These are phyloP conservation scores for Cladobotryum protrusum DNA, from an alignment of 2,329 filamentous ascomycete species.

Conservation along the genomic window DNA sequence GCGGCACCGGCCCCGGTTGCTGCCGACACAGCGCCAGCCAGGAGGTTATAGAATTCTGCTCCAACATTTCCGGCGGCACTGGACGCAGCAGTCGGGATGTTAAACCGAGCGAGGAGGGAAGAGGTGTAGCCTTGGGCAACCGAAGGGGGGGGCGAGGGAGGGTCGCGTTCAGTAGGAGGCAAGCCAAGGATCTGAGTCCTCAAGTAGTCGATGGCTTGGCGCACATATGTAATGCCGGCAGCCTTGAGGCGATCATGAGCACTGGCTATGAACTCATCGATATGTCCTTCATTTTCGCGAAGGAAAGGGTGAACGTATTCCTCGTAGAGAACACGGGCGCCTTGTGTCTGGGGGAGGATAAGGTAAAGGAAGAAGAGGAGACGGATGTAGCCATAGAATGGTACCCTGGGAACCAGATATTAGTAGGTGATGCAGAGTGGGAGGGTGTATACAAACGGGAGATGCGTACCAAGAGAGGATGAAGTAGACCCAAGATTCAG, in stretches of 20 bases:
- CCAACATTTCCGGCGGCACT: conserved; percentile 37
- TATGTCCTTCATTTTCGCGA: conserved; percentile 74
- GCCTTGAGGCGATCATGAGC: conserved; percentile 72
- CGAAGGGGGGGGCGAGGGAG: conserved; percentile 35
- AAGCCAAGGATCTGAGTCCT: conserved; percentile 75
- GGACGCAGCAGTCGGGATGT: conserved; percentile 61
- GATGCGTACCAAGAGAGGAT: conserved; percentile 67
- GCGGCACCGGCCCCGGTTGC: conserved; percentile 42
- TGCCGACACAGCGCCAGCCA: conserved; percentile 67
- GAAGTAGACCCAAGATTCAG: conserved; percentile 83
- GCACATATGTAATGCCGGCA: conserved; percentile 70
- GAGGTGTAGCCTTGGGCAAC: conserved; percentile 64
- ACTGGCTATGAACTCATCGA: conserved; percentile 82
- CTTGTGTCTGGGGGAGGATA: conserved; percentile 95
- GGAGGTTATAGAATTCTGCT: conserved; percentile 68
- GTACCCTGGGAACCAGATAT: conserved; percentile 52
- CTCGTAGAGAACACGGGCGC: conserved; percentile 79
- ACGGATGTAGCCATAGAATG: conserved; percentile 90
- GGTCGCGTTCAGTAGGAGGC: conserved; percentile 44
- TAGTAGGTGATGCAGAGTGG: not conserved
- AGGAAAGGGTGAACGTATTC: conserved; percentile 84
- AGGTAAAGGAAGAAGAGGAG: conserved; percentile 86
- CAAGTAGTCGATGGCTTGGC: conserved; percentile 62
- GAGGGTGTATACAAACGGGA: not conserved
- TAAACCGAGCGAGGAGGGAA: conserved; percentile 77